A percentile compares a stretch with the other conserved stretches of the same genome.
Conservation (phyloP, 805 yeast genomes). For the Schizosaccharomyces cryophilus region DNA sequence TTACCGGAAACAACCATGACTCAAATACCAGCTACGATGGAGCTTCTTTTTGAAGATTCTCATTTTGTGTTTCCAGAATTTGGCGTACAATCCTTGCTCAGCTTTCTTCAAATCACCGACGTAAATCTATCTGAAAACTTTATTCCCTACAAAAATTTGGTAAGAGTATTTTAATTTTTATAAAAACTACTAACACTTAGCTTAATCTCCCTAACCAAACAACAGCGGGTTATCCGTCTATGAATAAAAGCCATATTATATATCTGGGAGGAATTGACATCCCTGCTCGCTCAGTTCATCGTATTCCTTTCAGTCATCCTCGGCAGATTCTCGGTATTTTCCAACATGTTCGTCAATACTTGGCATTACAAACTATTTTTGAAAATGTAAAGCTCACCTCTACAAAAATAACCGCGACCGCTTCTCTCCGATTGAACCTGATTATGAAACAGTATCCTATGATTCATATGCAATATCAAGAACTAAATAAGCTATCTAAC, state of each 20-base stretch:
- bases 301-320: neutral
- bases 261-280: neutral
- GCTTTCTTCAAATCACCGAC: neutral
- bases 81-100: neutral
- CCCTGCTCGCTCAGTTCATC: neutral
- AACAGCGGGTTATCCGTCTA: neutral
- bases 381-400: neutral
- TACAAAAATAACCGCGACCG: neutral
- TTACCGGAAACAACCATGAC: neutral
- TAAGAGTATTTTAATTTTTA: neutral
- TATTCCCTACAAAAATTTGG: neutral
- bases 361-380: neutral
- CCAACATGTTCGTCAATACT: neutral
- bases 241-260: neutral
- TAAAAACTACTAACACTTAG: neutral
- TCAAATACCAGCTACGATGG: neutral
- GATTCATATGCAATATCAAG: neutral
- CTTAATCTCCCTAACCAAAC: neutral
- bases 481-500: neutral
- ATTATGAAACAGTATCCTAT: neutral
- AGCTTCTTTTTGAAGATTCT: neutral
- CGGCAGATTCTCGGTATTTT: neutral
- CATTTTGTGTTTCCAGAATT: neutral
- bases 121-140: neutral
- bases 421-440: neutral